Percentiles rank a stretch among this genome's conserved stretches.
phyloP scores from a whole-genome alignment of 345 rosid species.

The Clarkia xantiana region DNA sequence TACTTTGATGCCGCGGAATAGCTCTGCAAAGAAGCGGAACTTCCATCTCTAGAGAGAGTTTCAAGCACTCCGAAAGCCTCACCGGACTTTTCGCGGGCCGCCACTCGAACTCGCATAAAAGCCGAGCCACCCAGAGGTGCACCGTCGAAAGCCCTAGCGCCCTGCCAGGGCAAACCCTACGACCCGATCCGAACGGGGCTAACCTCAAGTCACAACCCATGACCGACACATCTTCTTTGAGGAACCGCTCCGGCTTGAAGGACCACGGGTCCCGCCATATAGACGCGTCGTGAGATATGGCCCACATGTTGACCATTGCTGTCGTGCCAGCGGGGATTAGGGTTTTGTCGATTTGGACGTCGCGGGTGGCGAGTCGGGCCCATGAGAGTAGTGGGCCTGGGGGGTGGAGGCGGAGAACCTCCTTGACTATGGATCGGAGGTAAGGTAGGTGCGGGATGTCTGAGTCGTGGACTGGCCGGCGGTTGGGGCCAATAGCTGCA shows the following conservation, averaged over 20 bases:
- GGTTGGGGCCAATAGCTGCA: slow-evolving; percentile 11
- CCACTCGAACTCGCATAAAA: slow-evolving; percentile 43
- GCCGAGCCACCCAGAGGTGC: slow-evolving; percentile 49
- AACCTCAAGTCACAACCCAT: slow-evolving; percentile 61
- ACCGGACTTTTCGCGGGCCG: slow-evolving; percentile 21
- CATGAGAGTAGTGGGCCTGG: slow-evolving; percentile 71
- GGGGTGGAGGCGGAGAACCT: slow-evolving; percentile 48
- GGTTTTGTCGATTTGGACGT: slow-evolving; percentile 37
- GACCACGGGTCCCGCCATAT: slow-evolving; percentile 45
- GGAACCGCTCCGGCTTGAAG: slow-evolving; percentile 35
- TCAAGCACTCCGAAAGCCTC: slow-evolving; percentile 37
- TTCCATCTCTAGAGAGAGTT: slow-evolving; percentile 51
- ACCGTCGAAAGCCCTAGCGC: slow-evolving; percentile 45
- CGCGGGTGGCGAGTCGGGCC: slow-evolving; percentile 55
- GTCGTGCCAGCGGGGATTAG: slow-evolving; percentile 51
- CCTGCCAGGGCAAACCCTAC: slow-evolving; percentile 60
- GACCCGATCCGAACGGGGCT: slow-evolving; percentile 58
- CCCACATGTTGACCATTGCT: slow-evolving; percentile 83
- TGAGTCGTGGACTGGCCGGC: slow-evolving; percentile 26
- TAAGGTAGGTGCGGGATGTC: slow-evolving; percentile 43
- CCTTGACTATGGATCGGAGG: slow-evolving; percentile 48
- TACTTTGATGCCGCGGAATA: slow-evolving; percentile 8
- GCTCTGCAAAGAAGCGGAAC: slow-evolving; percentile 30
- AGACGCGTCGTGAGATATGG: slow-evolving; percentile 48
- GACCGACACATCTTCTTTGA: slow-evolving; percentile 29